Percentiles rank a stretch among this genome's conserved stretches.
These are phyloP conservation scores for Haplosporangium sp. DNA, from an alignment of 371 early-diverging fungal genomes.

Conservation along the genomic window DNA sequence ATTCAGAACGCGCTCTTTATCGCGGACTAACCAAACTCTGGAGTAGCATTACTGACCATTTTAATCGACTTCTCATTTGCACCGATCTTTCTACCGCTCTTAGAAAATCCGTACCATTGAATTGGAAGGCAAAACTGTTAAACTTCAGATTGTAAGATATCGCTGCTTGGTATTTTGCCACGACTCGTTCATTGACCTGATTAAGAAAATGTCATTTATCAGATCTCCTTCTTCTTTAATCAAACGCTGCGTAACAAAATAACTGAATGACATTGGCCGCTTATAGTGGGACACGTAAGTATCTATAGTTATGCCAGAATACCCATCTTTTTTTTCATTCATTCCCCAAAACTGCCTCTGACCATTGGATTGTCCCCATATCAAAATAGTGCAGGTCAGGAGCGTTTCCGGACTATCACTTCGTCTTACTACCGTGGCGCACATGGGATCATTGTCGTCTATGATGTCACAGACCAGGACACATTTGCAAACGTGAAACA, in stretches of 20 bases:
- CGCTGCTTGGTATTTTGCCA: neutral
- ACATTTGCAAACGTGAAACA: constrained; percentile 90
- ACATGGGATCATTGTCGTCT: constrained; percentile 98
- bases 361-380: no score
- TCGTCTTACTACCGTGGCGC: constrained; percentile 99
- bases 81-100: neutral
- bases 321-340: no score
- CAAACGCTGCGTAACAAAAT: neutral
- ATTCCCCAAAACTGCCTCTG: no score
- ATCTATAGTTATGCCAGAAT: neutral
- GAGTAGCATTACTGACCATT: neutral
- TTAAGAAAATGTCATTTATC: no score
- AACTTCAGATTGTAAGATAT: constrained; percentile 93
- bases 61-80: neutral
- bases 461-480: constrained; percentile 97
- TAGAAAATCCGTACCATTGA: constrained; percentile 99
- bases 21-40: no score
- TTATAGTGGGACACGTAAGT: constrained; percentile 16
- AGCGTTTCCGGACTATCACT: constrained; percentile 99
- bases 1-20: no score
- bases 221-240: no score
- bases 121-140: constrained; percentile 96
- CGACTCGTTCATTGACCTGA: no score
- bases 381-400: constrained; percentile 97
- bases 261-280: no score